A percentile compares a stretch with the other conserved stretches of the same genome.
Evolutionary conservation across 768 basidiomycete species (phyloP).

Genomic region (Agrocybe praecox): DNA sequence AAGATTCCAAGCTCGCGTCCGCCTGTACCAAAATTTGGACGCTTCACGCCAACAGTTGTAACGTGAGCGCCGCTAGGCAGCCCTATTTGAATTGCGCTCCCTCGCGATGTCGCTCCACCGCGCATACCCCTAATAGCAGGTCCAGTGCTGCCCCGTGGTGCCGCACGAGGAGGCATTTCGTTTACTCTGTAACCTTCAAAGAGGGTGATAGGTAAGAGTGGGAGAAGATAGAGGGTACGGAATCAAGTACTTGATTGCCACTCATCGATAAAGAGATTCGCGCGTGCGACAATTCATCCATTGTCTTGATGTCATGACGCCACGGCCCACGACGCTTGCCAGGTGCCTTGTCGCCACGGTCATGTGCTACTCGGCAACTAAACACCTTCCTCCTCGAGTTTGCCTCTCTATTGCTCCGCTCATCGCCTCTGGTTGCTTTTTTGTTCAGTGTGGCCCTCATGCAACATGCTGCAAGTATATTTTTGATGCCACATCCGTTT

Average conservation of each 20-base stretch:
- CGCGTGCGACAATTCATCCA: not conserved
- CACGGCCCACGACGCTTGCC: too few relatives aligned
- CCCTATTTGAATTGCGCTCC: slow-evolving; percentile 23
- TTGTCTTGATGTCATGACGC: not conserved
- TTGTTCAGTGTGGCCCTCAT: too few relatives aligned
- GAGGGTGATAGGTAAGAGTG: not conserved
- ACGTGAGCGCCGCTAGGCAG: slow-evolving; percentile 37
- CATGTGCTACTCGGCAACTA: not conserved
- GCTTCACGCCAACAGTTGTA: slow-evolving; percentile 66
- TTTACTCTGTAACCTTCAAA: not conserved
- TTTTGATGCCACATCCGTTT: too few relatives aligned
- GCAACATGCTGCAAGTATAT: too few relatives aligned
- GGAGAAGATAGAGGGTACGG: not conserved
- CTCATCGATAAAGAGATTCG: slow-evolving; percentile 7
- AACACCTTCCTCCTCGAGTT: too few relatives aligned
- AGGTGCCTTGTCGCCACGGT: not conserved
- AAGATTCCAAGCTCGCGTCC: slow-evolving; percentile 44
- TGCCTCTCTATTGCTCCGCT: too few relatives aligned
- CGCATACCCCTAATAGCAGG: slow-evolving; percentile 33
- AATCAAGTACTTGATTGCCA: not conserved
- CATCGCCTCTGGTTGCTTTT: too few relatives aligned
- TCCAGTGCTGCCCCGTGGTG: slow-evolving; percentile 27
- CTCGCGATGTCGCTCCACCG: slow-evolving; percentile 29
- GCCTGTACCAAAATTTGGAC: slow-evolving; percentile 62
- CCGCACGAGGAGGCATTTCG: slow-evolving; percentile 42